phyloP scores from a whole-genome alignment of 139 green algal species.

The Axilococcus clingmanii region DNA sequence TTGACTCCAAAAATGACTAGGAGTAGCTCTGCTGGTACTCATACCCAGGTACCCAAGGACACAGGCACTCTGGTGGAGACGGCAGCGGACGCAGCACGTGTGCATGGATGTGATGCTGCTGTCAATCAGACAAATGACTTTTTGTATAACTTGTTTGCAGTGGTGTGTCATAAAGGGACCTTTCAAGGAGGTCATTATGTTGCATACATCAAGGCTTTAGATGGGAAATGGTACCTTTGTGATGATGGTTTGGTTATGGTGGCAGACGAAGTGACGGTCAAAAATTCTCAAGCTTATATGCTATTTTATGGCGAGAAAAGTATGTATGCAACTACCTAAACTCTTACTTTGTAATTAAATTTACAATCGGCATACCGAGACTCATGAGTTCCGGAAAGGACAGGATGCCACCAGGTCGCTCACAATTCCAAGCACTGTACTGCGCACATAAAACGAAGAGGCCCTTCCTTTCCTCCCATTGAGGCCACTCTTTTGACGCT shows the following conservation, averaged over 20 bases:
- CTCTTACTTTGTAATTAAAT: background rate
- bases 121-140: background rate
- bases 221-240: constrained; percentile 68
- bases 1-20: background rate
- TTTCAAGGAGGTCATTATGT: constrained; percentile 77
- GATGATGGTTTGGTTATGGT: constrained; percentile 68
- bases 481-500: too few relatives aligned
- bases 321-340: too few relatives aligned
- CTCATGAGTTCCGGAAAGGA: too few relatives aligned
- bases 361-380: too few relatives aligned
- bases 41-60: background rate
- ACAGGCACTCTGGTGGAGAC: background rate
- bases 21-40: background rate
- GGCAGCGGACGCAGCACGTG: background rate
- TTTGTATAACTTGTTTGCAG: constrained; percentile 72
- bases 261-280: constrained; percentile 50
- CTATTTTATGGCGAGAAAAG: constrained; percentile 61
- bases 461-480: too few relatives aligned
- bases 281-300: constrained; percentile 73
- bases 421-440: too few relatives aligned
- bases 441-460: too few relatives aligned
- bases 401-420: too few relatives aligned
- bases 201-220: constrained; percentile 42
- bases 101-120: background rate
- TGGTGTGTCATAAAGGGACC: constrained; percentile 69